Conservation (phyloP, 306 rosid genomes). For the Acacia crassicarpa region DNA sequence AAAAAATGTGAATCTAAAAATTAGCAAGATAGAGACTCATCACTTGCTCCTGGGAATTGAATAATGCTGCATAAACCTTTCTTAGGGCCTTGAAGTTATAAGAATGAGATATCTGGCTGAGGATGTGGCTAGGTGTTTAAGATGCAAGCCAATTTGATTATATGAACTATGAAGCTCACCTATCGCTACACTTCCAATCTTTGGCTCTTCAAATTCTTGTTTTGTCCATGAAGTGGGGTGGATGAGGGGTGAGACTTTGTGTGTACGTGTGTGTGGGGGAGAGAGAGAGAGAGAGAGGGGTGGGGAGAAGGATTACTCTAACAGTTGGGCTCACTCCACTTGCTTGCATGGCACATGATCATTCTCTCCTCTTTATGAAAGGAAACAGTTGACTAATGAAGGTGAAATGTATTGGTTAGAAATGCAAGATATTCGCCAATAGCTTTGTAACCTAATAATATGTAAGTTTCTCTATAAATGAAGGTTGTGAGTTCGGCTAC, state of each 20-base stretch:
- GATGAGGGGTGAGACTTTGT: background rate
- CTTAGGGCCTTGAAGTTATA: background rate
- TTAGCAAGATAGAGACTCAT: background rate
- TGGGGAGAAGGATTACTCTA: background rate
- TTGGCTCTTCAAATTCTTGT: background rate
- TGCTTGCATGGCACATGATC: background rate
- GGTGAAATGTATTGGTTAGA: background rate
- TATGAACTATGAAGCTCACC: background rate
- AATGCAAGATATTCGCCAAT: background rate
- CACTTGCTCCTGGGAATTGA: background rate
- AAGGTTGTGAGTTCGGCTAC: too few species aligned
- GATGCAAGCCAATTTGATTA: background rate
- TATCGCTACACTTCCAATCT: background rate
- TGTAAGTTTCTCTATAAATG: too few species aligned
- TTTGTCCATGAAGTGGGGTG: background rate
- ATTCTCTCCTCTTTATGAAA: background rate
- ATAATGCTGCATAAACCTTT: slow-evolving; percentile 2
- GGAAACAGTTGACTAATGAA: slow-evolving; percentile 11
- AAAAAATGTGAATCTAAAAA: background rate
- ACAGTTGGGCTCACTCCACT: background rate
- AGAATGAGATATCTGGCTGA: background rate
- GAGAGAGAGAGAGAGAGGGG: too few species aligned
- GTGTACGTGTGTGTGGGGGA: too few species aligned
- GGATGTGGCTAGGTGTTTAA: background rate
- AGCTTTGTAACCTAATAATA: too few species aligned